Evolutionary conservation across 1,284 basidiomycete species (phyloP), one percentile per base, ranked within the genome.

Genomic region (Thecaphora frezii): DNA sequence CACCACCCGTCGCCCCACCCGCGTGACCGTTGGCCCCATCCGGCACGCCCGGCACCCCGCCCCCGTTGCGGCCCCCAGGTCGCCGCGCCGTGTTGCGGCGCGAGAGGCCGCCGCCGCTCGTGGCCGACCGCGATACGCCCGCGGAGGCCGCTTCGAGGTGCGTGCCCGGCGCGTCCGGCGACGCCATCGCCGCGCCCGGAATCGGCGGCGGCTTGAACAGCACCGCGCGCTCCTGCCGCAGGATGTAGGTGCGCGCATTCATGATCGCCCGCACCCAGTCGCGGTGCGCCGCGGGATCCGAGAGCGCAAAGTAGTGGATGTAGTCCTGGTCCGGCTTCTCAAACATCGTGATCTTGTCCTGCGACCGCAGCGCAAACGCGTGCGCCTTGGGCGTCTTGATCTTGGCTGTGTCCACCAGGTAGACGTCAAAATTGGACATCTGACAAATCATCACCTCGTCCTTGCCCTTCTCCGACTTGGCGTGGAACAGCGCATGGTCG

Each of bases 401-500:
- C n/a, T 56, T 54, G 9, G 48, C 44, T 16, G 55, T 44, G 45
- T 74, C 71, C 8, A 72, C 68, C 14, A 77, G 57, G 33, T 76
- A 79, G 41, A 77, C 48, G 48, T 79, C 77, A 22, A 71, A 68
- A 10, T 58, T 61, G 36, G 73, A 67, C 50, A 79, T 62, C 33
- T 69, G 54, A 41, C 73, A 75, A 38, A 77, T 58, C 36, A 58
- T 41, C 23, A 37, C 57, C 46, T 74, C 74, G 40, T 76, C 69
- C 51, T 75, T 76, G 51, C 76, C 74, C 55, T 71, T 77, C 23
- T 76, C 76, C 24, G 68, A 69, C 58, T 75, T 75, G 25, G 76
- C 76, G 28, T 71, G 66, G 44, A 55, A 78, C 5, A 78, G 59
- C 13, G 51, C 54, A 23, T 78, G 72, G 25, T 78, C 77, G 7